These are phyloP conservation scores for Pulveroboletus sp. DNA, from an alignment of 768 basidiomycete genomes.

Conservation along the genomic window DNA sequence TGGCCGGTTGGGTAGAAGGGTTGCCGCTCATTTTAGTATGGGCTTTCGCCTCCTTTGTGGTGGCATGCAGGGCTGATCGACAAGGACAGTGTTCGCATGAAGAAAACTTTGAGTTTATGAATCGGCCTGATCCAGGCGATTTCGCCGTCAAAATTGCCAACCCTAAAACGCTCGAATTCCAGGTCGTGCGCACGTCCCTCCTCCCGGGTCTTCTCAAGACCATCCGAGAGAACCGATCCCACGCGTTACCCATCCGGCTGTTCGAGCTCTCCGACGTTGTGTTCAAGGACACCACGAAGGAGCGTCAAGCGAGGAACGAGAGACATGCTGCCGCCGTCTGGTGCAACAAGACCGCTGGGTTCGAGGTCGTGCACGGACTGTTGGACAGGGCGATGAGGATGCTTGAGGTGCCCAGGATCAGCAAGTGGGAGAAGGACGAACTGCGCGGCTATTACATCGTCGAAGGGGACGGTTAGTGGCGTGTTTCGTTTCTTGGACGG, in stretches of 20 bases:
- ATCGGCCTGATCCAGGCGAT: constrained; percentile 76
- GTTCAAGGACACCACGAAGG: constrained; percentile 73
- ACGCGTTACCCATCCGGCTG: constrained; percentile 85
- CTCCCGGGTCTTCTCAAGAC: constrained; percentile 96
- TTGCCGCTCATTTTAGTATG: constrained; percentile 87
- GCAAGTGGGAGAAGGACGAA: constrained; percentile 49
- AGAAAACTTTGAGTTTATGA: constrained; percentile 95
- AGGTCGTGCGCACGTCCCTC: constrained; percentile 94
- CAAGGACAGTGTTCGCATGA: constrained; percentile 85
- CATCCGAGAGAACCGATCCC: constrained; percentile 92
- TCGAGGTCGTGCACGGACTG: constrained; percentile 94
- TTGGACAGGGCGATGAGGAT: constrained; percentile 95
- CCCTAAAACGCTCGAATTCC: constrained; percentile 96
- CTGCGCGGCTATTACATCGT: constrained; percentile 88
- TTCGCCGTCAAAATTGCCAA: constrained; percentile 90
- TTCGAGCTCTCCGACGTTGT: constrained; percentile 95
- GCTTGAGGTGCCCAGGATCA: constrained; percentile 83
- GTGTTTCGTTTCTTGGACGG: background rate
- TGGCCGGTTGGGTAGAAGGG: constrained; percentile 95
- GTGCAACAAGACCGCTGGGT: constrained; percentile 96
- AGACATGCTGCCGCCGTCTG: constrained; percentile 87
- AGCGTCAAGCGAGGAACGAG: constrained; percentile 85
- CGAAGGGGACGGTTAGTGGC: constrained; percentile 70
- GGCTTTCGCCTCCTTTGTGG: background rate
- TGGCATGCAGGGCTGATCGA: constrained; percentile 3